Percentiles rank a stretch among this genome's conserved stretches.
Evolutionary conservation across 2,329 filamentous ascomycete species (phyloP).

Genomic region (Thielaviopsis ethacetica): DNA sequence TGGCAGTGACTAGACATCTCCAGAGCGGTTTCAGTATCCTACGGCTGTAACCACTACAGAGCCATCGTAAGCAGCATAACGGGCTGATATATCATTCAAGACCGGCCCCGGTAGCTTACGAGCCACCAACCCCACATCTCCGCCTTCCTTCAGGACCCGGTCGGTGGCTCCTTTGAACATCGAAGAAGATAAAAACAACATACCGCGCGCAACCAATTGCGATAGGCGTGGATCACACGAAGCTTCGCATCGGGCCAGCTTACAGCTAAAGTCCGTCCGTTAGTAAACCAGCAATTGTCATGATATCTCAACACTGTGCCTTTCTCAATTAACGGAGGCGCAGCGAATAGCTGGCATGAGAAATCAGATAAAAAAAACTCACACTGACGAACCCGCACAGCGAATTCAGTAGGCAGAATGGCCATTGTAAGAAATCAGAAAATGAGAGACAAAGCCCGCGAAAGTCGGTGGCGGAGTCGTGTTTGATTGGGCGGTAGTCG

Average conservation of each 20-base stretch:
- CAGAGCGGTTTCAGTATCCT: not conserved
- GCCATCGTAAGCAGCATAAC: too few species aligned
- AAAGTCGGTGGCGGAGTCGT: not conserved
- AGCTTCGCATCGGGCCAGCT: constrained; percentile 80
- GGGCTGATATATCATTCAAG: too few species aligned
- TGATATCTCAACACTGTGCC: not conserved
- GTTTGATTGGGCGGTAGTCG: not conserved
- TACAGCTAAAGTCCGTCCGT: constrained; percentile 41
- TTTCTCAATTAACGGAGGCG: too few species aligned
- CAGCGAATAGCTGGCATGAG: too few species aligned
- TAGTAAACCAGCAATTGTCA: constrained; percentile 19
- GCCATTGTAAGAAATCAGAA: constrained; percentile 46
- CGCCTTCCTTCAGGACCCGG: not conserved
- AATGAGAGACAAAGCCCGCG: not conserved
- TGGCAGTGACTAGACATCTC: not conserved
- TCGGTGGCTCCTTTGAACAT: not conserved
- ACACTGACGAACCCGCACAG: constrained; percentile 66
- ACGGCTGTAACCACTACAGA: not conserved
- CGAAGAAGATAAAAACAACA: constrained; percentile 23
- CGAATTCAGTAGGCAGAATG: constrained; percentile 87
- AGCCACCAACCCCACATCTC: not conserved
- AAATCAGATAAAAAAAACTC: constrained; percentile 21
- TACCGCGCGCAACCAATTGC: constrained; percentile 94
- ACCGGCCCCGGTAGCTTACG: not conserved
- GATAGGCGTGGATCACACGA: constrained; percentile 77